A percentile compares a stretch with the other conserved stretches of the same genome.
Conservation (phyloP, 805 yeast genomes). For the Spathaspora girioi region DNA sequence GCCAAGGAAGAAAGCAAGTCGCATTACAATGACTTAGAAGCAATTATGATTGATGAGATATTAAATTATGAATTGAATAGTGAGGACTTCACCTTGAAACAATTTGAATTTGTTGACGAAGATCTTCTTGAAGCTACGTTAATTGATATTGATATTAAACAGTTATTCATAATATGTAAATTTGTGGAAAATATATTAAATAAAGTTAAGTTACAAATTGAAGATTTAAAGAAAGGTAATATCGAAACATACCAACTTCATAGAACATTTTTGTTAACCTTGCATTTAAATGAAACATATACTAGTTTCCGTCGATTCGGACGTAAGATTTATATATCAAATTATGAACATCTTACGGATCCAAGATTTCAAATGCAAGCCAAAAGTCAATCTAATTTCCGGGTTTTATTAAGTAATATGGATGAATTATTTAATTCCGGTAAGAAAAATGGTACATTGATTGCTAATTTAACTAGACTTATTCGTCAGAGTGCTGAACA, state of each 20-base stretch:
- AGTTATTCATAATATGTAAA: constrained; percentile 22
- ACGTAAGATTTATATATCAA: constrained; percentile 43
- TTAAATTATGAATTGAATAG: constrained; percentile 25
- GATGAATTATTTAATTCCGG: constrained; percentile 41
- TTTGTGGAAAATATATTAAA: constrained; percentile 26
- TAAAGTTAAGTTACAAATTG: constrained; percentile 16
- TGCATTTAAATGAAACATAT: constrained; percentile 50
- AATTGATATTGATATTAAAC: constrained; percentile 38
- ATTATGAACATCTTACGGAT: constrained; percentile 40
- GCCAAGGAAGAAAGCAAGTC: constrained; percentile 21
- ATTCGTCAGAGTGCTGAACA: constrained; percentile 37
- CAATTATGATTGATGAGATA: constrained; percentile 15
- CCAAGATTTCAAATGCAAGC: constrained; percentile 30
- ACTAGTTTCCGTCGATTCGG: constrained; percentile 45
- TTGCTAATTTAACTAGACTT: constrained; percentile 46
- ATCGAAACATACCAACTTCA: constrained; percentile 34
- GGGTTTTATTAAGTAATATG: constrained; percentile 14
- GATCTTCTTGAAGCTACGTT: constrained; percentile 24
- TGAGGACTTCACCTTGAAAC: constrained; percentile 13
- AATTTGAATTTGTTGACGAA: constrained; percentile 11
- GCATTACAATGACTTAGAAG: constrained; percentile 16
- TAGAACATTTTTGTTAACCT: constrained; percentile 40
- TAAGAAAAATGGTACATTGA: constrained; percentile 46
- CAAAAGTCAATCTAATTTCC: constrained; percentile 28
- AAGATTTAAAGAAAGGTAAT: constrained; percentile 12